Evolutionary conservation across 768 basidiomycete genomes (phyloP).

Genomic region (Lentinula detonsa): DNA sequence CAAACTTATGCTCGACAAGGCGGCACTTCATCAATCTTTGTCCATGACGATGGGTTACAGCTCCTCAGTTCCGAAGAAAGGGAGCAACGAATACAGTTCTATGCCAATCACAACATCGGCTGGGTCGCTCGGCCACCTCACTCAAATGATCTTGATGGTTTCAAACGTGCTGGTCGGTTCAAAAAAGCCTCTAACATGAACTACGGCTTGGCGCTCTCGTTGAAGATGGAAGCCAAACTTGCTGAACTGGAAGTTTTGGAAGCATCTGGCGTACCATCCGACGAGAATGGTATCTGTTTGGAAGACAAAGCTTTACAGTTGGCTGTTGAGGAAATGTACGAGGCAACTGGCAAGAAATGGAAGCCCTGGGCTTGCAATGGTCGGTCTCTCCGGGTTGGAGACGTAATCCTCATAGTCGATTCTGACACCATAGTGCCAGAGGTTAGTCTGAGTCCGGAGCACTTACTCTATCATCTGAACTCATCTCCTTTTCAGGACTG

Average conservation of each 20-base stretch:
- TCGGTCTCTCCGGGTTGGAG: slow-evolving; percentile 68
- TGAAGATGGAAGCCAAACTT: slow-evolving; percentile 54
- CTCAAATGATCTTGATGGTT: slow-evolving; percentile 53
- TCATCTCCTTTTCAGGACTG: slow-evolving; percentile 50
- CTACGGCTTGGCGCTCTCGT: slow-evolving; percentile 61
- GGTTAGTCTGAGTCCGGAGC: slow-evolving; percentile 22
- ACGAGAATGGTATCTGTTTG: slow-evolving; percentile 36
- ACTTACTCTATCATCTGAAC: not conserved
- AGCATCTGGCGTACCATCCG: slow-evolving; percentile 23
- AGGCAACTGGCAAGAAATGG: slow-evolving; percentile 52
- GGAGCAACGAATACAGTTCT: slow-evolving; percentile 64
- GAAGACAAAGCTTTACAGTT: slow-evolving; percentile 70
- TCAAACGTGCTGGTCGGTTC: slow-evolving; percentile 81
- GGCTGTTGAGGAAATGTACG: slow-evolving; percentile 68
- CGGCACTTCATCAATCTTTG: slow-evolving; percentile 70
- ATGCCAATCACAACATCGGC: slow-evolving; percentile 71
- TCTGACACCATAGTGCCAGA: slow-evolving; percentile 78
- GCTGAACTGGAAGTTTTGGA: slow-evolving; percentile 35
- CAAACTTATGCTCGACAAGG: slow-evolving; percentile 91
- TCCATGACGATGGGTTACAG: slow-evolving; percentile 84
- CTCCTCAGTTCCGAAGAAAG: slow-evolving; percentile 56
- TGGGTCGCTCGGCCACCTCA: slow-evolving; percentile 82
- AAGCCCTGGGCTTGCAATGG: slow-evolving; percentile 77
- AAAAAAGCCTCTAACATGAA: slow-evolving; percentile 94
- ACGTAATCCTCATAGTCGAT: slow-evolving; percentile 77